These are phyloP conservation scores for Chaetomium sp. DNA, from an alignment of 2,329 filamentous ascomycete species.

Conservation along the genomic window DNA sequence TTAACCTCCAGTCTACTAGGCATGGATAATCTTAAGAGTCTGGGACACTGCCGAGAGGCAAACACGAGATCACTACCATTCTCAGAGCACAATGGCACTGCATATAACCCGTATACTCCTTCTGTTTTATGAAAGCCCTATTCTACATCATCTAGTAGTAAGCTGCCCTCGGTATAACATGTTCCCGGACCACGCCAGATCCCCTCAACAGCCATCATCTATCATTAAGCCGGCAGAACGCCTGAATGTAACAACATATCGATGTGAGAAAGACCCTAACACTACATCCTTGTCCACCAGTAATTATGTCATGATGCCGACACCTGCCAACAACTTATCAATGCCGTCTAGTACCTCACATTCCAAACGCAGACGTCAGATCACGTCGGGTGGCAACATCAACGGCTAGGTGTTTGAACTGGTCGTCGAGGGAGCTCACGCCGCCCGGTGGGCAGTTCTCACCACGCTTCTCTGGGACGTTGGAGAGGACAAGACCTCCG, in stretches of 20 bases:
- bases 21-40: neutral
- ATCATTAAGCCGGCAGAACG: slow-evolving; percentile 17
- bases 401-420: slow-evolving; percentile 31
- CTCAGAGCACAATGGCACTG: neutral
- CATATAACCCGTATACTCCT: slow-evolving; percentile 10
- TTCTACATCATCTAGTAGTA: slow-evolving; percentile 33
- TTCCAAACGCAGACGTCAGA: slow-evolving; percentile 23
- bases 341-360: slow-evolving; percentile 18
- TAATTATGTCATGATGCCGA: slow-evolving; percentile 13
- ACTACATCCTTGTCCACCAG: neutral
- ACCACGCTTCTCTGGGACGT: slow-evolving; percentile 43
- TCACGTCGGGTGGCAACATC: slow-evolving; percentile 26
- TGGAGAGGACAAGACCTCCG: slow-evolving; percentile 28
- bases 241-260: slow-evolving; percentile 24
- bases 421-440: slow-evolving; percentile 39
- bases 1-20: neutral
- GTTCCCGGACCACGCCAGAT: slow-evolving; percentile 9
- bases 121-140: slow-evolving; percentile 30
- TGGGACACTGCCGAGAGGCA: neutral
- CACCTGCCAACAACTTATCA: slow-evolving; percentile 3
- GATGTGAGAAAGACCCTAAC: slow-evolving; percentile 19
- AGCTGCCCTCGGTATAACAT: slow-evolving; percentile 31
- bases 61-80: neutral
- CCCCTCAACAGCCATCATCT: slow-evolving; percentile 19
- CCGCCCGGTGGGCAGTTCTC: slow-evolving; percentile 50